Percentiles rank a stretch among this genome's conserved stretches.
These are phyloP conservation scores for Talaromyces verruculosus DNA, from an alignment of 2,329 filamentous ascomycete genomes.

Conservation along the genomic window DNA sequence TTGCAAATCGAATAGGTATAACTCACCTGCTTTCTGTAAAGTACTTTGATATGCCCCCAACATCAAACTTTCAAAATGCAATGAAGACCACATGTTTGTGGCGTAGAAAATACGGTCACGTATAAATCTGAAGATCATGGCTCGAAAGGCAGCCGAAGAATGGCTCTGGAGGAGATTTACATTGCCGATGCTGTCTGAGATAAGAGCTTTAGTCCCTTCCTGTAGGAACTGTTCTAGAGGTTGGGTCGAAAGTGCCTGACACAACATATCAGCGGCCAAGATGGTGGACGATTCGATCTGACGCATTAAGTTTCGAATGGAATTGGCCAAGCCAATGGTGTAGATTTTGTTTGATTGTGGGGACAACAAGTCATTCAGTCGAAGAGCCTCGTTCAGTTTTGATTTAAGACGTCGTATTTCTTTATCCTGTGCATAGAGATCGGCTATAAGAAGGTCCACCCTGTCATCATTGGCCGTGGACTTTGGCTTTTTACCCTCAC, in stretches of 20 bases:
- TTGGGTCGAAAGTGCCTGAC: background rate
- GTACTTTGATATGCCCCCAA: background rate
- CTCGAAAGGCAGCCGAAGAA: background rate
- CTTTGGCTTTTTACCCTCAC: background rate
- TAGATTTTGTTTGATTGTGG: background rate
- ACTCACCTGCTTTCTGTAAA: background rate
- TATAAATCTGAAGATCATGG: background rate
- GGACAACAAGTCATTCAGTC: background rate
- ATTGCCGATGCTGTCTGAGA: background rate
- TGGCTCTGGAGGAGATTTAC: background rate
- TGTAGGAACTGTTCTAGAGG: background rate
- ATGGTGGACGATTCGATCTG: background rate
- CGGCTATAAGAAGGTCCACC: background rate
- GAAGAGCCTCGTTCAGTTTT: background rate
- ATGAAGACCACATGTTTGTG: background rate
- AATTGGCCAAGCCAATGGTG: background rate
- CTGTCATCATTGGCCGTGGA: background rate
- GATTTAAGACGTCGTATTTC: background rate
- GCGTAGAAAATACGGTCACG: background rate
- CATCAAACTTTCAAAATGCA: constrained; percentile 6
- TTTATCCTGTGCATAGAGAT: background rate
- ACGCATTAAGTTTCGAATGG: background rate
- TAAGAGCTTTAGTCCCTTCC: background rate
- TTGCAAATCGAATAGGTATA: background rate
- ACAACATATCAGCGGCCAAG: background rate